Base-by-base conservation (phyloP, 208 protist genomes). In the Porcisia hertigi region DNA sequence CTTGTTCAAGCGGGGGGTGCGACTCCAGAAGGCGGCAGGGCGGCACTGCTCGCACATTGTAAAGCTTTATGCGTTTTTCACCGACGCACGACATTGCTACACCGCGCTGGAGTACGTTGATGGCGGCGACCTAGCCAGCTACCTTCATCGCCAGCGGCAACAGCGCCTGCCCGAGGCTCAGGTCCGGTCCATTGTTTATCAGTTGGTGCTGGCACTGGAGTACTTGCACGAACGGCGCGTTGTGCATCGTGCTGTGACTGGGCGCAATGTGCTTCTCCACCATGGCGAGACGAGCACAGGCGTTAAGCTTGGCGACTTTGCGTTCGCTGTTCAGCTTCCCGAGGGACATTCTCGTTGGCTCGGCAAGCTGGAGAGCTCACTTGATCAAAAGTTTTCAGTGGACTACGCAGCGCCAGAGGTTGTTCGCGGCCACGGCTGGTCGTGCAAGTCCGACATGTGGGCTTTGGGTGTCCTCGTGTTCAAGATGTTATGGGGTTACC, bases 361-460 rank as follows among this genome's bases (percentile, higher is more conserved):
- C 12, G 69, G 75, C n/a, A 55, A 55, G 12, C 18, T 9, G 1
- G 73, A 63, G 9, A 54, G 9, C 30, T 3, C 39, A 30, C n/a
- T 23, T 36, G 62, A 53, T 39, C 20, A 55, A 1, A 55, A 41
- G 59, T n/a, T n/a, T 9, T 99, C 98, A 20, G 83, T 99, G 4
- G 98, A 99, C 88, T 99, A 99, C 83, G 81, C 99, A 11, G 88
- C 99, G 8, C 99, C 99, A 0, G 99, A 99, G 85, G 92, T 98
- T 75, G 20, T 97, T 36, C 73, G 93, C 11, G 67, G 71, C 49
- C 54, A 62, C 9, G 77, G 77, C 7, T 89, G 77, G 64, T 81
- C 83, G 67, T 54, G 73, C 82, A 84, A 90, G 77, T 74, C 87
- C 2, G 93, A 97, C 78, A 81, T 94, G 81, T 97, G 93, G 93